Evolutionary conservation across 768 basidiomycete species (phyloP).

Genomic region (Thelephora aurantiotincta): DNA sequence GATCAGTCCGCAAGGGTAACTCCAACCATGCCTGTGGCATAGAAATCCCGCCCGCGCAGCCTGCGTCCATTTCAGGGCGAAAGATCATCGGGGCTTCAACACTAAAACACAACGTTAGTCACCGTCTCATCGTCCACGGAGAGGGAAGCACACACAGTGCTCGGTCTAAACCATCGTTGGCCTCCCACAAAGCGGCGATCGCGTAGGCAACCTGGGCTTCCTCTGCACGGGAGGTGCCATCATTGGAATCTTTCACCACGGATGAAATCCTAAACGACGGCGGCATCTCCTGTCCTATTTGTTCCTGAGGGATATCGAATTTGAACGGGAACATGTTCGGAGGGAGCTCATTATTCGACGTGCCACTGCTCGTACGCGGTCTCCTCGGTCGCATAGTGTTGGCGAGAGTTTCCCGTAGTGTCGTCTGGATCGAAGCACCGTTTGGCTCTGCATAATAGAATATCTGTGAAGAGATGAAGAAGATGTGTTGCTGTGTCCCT

Average conservation of each 20-base stretch:
- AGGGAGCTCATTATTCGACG: conserved; percentile 5
- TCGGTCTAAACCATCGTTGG: conserved; percentile 28
- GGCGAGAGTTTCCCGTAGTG: conserved; percentile 15
- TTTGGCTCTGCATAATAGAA: conserved; percentile 11
- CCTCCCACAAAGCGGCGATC: conserved; percentile 45
- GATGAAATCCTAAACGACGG: conserved; percentile 34
- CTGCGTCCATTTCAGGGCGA: conserved; percentile 45
- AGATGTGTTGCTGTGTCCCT: conserved; percentile 15
- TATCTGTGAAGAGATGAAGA: conserved; percentile 12
- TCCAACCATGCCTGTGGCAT: conserved; percentile 50
- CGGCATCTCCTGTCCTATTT: conserved; percentile 46
- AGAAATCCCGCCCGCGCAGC: conserved; percentile 34
- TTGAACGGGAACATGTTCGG: conserved; percentile 26
- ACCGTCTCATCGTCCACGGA: conserved; percentile 1
- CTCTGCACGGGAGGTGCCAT: conserved; percentile 18
- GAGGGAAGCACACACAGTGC: conserved; percentile 28
- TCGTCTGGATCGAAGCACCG: conserved; percentile 10
- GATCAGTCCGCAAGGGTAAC: conserved; percentile 48
- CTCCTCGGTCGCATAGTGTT: conserved; percentile 11
- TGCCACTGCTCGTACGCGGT: conserved; percentile 8
- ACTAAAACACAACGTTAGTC: conserved; percentile 20
- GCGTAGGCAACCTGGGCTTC: conserved; percentile 36
- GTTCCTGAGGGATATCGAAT: conserved; percentile 40
- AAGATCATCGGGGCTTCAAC: conserved; percentile 52
- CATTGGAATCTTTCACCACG: conserved; percentile 14